Evolutionary conservation across 2,329 filamentous ascomycete species (phyloP), one percentile per base, ranked within the genome.

Genomic region (Cryphonectria parasitica): DNA sequence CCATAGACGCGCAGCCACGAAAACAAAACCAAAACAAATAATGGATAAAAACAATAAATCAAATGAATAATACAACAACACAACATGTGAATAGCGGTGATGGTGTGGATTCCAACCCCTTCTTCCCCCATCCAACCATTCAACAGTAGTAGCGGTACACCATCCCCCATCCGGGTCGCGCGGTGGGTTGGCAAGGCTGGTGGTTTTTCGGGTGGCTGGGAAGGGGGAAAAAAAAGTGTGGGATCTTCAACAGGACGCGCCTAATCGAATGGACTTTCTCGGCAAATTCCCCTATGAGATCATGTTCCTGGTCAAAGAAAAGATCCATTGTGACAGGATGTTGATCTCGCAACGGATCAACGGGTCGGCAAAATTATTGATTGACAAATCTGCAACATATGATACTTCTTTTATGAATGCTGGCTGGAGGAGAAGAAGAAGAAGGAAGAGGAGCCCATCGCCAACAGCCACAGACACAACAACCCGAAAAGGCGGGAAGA

Each of bases 81-180:
- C 45, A 49, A 58, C 54, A 58, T 58, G 28, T 58, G 54, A 58
- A 58, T 28, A 58, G 54, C 54, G 54, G 54, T 58, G 54, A 58
- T 58, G 54, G 25, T 28, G n/a, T 56, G 52, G 52, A 28, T 28
- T 25, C 22, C 5, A 8, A 8, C n/a, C 49, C 36, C 36, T 39
- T 39, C 36, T 39, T 10, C 11, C 36, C 36, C 22, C 22, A 54
- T 25, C 49, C 49, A 54, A n/a, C 25, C 54, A 58, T 31, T 17
- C 28, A 49, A 49, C 22, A 49, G 6, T n/a, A 49, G 45, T 49
- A n/a, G 45, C 22, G 45, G 45, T 49, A 49, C 45, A 39, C 34
- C 58, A 61, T 61, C 22, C 58, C 34, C 19, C 58, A 61, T 61
- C 31, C 34, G 34, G 58, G 34, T 39, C 22, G 58, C 58, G 58